A percentile compares a stretch with the other conserved stretches of the same genome.
These are phyloP conservation scores for Spencermartinsiella europaea DNA, from an alignment of 805 yeast species.

Conservation along the genomic window DNA sequence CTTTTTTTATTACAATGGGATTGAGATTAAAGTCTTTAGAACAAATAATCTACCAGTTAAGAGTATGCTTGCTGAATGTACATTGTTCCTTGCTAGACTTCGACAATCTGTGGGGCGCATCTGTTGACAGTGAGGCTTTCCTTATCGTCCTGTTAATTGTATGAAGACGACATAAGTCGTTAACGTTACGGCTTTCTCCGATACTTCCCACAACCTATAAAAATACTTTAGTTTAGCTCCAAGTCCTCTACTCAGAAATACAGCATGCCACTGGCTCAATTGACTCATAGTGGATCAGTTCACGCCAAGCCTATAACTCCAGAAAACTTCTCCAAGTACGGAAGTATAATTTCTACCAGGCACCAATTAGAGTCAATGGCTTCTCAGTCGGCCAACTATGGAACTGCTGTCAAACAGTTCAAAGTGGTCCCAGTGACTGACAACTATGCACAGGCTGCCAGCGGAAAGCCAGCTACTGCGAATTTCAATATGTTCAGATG, in stretches of 20 bases:
- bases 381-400: slow-evolving; percentile 70
- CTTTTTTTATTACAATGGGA: not conserved
- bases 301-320: slow-evolving; percentile 63
- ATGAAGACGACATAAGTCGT: too few species aligned
- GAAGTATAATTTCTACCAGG: slow-evolving; percentile 72
- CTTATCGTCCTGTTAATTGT: too few species aligned
- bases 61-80: not conserved
- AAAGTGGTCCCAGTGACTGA: slow-evolving; percentile 66
- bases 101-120: too few species aligned
- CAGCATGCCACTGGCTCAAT: not conserved
- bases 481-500: slow-evolving; percentile 84
- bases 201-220: too few species aligned
- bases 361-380: slow-evolving; percentile 54
- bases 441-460: slow-evolving; percentile 43
- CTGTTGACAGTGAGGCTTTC: too few species aligned
- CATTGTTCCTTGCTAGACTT: too few species aligned
- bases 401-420: slow-evolving; percentile 80
- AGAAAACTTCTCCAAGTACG: slow-evolving; percentile 58
- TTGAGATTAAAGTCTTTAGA: not conserved
- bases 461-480: slow-evolving; percentile 48
- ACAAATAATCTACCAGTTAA: not conserved
- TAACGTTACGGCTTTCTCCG: too few species aligned
- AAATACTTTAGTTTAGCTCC: too few species aligned
- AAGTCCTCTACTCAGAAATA: too few species aligned
- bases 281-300: not conserved